These are phyloP conservation scores for Perilla frutescens DNA, from an alignment of 257 asterid species.

Conservation along the genomic window DNA sequence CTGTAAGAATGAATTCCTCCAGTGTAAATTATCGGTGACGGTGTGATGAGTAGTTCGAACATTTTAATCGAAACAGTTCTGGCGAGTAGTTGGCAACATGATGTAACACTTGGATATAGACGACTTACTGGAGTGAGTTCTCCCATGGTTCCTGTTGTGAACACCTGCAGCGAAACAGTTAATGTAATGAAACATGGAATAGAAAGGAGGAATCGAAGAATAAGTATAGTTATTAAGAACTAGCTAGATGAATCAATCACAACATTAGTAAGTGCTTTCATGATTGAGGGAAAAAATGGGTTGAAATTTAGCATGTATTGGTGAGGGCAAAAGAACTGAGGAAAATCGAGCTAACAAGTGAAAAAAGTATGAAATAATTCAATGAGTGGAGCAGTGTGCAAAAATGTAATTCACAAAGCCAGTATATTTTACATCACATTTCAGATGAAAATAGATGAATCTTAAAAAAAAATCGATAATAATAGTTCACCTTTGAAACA, in stretches of 20 bases:
- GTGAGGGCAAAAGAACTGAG: not conserved
- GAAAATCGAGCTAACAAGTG: not conserved
- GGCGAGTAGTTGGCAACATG: too few relatives aligned
- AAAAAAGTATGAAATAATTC: not conserved
- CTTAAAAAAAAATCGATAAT: too few relatives aligned
- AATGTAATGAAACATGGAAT: not conserved
- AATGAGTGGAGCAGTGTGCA: too few relatives aligned
- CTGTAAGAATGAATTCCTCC: too few relatives aligned
- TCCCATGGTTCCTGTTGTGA: conserved; percentile 2
- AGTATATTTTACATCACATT: too few relatives aligned
- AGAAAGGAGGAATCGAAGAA: not conserved
- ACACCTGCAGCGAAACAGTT: not conserved
- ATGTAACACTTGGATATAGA: not conserved
- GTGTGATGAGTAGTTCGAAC: too few relatives aligned
- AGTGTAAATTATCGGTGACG: too few relatives aligned
- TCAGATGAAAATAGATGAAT: too few relatives aligned
- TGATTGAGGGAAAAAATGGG: not conserved
- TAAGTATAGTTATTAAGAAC: not conserved
- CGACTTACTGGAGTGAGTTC: not conserved
- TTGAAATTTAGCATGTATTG: not conserved
- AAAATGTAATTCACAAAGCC: not conserved
- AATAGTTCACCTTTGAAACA: not conserved
- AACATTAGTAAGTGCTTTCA: too few relatives aligned
- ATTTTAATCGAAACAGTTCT: too few relatives aligned
- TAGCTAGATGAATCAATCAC: too few relatives aligned